Base-by-base conservation (phyloP, 2,329 filamentous ascomycete species). In the Ramularia collo-cygni region DNA sequence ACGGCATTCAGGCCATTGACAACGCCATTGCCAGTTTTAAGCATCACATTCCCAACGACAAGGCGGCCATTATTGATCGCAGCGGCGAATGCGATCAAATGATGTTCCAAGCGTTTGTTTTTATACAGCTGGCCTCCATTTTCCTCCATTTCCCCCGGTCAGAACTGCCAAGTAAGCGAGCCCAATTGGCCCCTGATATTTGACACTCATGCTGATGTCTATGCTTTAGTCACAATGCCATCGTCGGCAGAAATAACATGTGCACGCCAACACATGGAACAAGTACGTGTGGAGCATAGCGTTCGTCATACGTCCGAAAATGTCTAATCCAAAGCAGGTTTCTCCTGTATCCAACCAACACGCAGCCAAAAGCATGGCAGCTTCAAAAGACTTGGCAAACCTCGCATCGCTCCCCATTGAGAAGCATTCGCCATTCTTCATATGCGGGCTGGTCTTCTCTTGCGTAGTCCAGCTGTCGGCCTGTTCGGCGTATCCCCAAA, bases 31-130 rank as follows among this genome's bases (percentile, higher is more conserved):
- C 72, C 10, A 89, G 87, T 59, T 95, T 86, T 85, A 75, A 79
- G 38, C 75, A 90, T 34, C 83, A 92, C 54, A 69, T 95, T 1
- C 88, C 89, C 0, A 69, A 74, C 12, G 71, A 71, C 10, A 93
- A 93, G 64, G 72, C 72, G 40, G 76, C 85, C 45, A 71, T 85
- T 12, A 68, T 93, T 38, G 75, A 78, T 43, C 74, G 76, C 46
- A 77, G 82, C 51, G 81, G 85, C 21, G 74, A 78, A 38, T 71
- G 89, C 8, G 89, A 95, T 59, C 86, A 94, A 64, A 83, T 94
- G 75, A 80, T 95, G 63, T 94, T 95, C 65, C 86, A 93, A 60
- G 88, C 85, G 1, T 82, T 85, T 47, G 90, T 93, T 77, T 85
- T 94, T 54, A 71, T 75, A 37, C 68, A 76, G 38, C 54, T 44